Conservation (phyloP, 2,329 filamentous ascomycete genomes). For the Diaporthe helianthi region DNA sequence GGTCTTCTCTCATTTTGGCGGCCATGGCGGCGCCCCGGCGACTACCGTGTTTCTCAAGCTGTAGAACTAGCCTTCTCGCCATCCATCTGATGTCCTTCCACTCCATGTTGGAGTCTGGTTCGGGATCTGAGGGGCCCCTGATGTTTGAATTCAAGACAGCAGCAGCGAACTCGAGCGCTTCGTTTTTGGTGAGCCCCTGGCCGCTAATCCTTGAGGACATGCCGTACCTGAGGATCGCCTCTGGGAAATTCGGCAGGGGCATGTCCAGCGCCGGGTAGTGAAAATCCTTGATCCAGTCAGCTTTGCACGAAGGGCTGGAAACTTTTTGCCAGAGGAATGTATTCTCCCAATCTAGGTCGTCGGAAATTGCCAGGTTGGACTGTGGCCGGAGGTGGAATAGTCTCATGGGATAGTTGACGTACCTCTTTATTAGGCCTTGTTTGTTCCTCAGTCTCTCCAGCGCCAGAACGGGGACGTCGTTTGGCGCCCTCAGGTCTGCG, state of each 20-base stretch:
- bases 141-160: neutral
- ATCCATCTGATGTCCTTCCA: neutral
- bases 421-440: neutral
- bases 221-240: neutral
- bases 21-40: neutral
- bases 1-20: neutral
- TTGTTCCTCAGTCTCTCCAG: neutral
- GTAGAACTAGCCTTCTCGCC: neutral
- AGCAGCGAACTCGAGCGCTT: neutral
- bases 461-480: neutral
- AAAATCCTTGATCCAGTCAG: neutral
- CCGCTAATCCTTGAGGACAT: neutral
- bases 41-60: neutral
- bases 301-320: neutral
- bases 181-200: neutral
- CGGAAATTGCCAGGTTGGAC: neutral
- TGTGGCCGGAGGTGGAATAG: constrained; percentile 24
- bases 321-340: constrained; percentile 23
- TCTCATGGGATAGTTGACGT: constrained; percentile 20
- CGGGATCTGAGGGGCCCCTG: neutral
- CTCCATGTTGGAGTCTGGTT: too few relatives aligned
- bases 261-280: neutral
- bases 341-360: constrained; percentile 4
- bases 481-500: neutral
- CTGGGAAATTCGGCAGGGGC: neutral